Percentiles rank a stretch among this genome's conserved stretches.
Evolutionary conservation across 768 basidiomycete genomes (phyloP).

Genomic region (Rubroboletus pulcherrimus): DNA sequence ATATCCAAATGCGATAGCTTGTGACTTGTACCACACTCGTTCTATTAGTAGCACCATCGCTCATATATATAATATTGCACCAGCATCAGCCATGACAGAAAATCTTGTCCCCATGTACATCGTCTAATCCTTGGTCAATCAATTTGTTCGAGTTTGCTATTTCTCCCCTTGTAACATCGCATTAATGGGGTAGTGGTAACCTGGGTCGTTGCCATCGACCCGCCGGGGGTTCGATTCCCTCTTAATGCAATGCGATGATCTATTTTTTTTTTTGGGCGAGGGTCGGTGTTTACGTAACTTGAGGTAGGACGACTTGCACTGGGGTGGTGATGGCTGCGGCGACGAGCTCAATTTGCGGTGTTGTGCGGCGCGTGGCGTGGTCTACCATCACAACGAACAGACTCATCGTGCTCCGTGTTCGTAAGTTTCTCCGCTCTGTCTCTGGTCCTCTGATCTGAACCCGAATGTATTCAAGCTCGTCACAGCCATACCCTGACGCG

Average conservation of each 20-base stretch:
- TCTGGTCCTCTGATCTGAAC: background rate
- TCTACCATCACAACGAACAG: background rate
- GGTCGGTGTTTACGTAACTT: background rate
- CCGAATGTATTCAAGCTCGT: conserved; percentile 1
- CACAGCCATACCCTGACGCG: background rate
- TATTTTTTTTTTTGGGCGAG: background rate
- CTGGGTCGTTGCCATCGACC: conserved; percentile 74
- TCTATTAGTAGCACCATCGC: background rate
- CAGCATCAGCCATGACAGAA: too few species aligned
- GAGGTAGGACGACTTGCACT: background rate
- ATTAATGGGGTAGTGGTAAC: conserved; percentile 67
- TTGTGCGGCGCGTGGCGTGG: background rate
- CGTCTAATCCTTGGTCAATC: background rate
- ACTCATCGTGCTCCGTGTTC: background rate
- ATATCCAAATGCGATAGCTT: background rate
- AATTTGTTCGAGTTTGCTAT: background rate
- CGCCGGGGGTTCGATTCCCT: conserved; percentile 83
- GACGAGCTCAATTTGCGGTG: background rate
- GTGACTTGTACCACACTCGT: background rate
- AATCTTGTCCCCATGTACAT: too few species aligned
- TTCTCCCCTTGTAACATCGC: conserved; percentile 12
- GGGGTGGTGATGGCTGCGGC: background rate
- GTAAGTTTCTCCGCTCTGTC: conserved; percentile 11
- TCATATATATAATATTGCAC: background rate
- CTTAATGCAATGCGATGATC: conserved; percentile 17